Base-by-base conservation (phyloP, 352 stramenopile species). In the Globisporangium alternatum region DNA sequence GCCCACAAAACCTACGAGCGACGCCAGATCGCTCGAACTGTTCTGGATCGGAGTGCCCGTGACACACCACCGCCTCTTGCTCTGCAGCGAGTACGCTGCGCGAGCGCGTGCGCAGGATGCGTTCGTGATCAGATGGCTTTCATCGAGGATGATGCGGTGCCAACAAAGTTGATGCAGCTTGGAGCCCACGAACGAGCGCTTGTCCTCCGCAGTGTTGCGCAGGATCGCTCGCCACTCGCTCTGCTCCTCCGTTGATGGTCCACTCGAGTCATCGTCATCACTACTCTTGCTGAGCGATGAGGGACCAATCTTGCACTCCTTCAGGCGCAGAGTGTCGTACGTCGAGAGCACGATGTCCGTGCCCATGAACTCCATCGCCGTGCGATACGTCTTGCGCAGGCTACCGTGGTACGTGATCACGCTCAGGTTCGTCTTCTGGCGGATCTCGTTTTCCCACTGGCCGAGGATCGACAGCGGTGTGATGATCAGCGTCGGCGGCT, bases 21-120 rank as follows among this genome's bases (percentile, higher is more conserved):
- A 84, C 35, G 82, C 78, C 33, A 98, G 70, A 65, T 98, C 90
- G 51, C 90, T 81, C 17, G 81, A 76, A 55, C 81, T 85, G 69
- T 98, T 98, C 47, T 97, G 81, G 53, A 98, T 92, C 0, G 91
- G 90, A 17, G 90, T 98, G 12, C 91, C 91, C 3, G 92, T 97
- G 7, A 98, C 76, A 62, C 88, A 96, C 74, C 93, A 95, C 7
- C 90, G 86, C 3, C 83, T 75, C 60, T 81, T 79, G 37, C 88
- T 90, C 13, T 86, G 75, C 22, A 98, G 76, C 1, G 77, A 67
- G 28, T 78, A 83, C 1, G 81, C 79, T 25, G 83, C 81, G 25
- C 77, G 77, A 0, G 86, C 77, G 52, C 83, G 78, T 31, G 80
- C 86, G 21, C 80, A 89, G 13, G 72, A 86, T n/a, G 80, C 74